Percentiles rank a stretch among this genome's conserved stretches.
Evolutionary conservation across 208 protist species (phyloP).

Genomic region (Trypanosoma melophagium): DNA sequence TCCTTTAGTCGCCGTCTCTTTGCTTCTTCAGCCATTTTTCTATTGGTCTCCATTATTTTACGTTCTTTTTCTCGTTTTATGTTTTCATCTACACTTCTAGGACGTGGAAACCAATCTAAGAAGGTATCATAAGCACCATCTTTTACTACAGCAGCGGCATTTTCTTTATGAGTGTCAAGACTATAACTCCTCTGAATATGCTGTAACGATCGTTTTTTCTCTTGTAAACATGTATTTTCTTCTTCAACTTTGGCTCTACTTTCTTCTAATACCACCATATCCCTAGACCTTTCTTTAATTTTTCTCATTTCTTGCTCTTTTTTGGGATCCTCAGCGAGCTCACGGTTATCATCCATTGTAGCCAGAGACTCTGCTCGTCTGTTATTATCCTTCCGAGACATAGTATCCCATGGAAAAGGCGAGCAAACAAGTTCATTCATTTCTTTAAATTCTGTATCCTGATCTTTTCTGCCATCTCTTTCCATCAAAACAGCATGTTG

Average conservation of each 20-base stretch:
- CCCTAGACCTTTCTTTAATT: background rate
- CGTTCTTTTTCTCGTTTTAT: constrained; percentile 2
- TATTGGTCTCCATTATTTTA: constrained; percentile 31
- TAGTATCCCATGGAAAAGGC: constrained; percentile 14
- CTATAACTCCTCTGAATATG: constrained; percentile 1
- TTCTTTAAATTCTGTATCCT: background rate
- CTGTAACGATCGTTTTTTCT: constrained; percentile 12
- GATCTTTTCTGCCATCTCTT: constrained; percentile 7
- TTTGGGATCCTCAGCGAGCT: constrained; percentile 17
- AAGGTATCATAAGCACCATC: background rate
- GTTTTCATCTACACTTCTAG: background rate
- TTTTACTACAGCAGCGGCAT: background rate
- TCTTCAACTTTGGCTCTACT: constrained; percentile 1
- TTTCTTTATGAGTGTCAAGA: background rate
- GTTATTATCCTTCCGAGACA: background rate
- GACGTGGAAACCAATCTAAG: background rate
- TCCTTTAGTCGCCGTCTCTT: constrained; percentile 24
- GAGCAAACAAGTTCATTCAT: background rate
- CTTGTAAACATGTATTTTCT: constrained; percentile 5
- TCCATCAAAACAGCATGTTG: constrained; percentile 8
- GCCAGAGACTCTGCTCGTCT: constrained; percentile 15
- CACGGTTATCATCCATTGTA: constrained; percentile 17
- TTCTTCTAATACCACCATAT: background rate
- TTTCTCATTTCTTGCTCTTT: constrained; percentile 10
- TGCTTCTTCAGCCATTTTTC: constrained; percentile 17